Evolutionary conservation across 2,329 filamentous ascomycete genomes (phyloP).

Genomic region (Drechmeria coniospora): DNA sequence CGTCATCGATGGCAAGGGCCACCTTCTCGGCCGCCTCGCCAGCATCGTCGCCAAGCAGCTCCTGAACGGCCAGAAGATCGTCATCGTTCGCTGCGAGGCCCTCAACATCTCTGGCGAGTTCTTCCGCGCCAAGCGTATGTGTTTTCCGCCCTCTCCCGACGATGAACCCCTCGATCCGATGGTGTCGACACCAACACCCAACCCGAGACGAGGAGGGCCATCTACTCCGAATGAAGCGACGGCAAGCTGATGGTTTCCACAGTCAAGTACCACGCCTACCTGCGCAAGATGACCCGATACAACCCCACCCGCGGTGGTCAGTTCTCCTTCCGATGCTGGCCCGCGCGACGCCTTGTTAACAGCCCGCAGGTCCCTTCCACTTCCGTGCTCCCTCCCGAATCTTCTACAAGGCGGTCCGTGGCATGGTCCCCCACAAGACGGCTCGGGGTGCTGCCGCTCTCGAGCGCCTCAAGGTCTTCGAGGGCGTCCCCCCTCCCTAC

Average conservation of each 20-base stretch:
- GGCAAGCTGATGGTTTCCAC: slow-evolving; percentile 33
- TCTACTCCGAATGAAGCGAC: slow-evolving; percentile 4
- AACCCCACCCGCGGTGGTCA: slow-evolving; percentile 97
- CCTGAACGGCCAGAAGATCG: slow-evolving; percentile 97
- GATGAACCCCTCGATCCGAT: slow-evolving; percentile 1
- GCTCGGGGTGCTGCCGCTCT: slow-evolving; percentile 89
- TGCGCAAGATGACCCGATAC: slow-evolving; percentile 99
- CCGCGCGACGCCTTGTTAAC: slow-evolving; percentile 18
- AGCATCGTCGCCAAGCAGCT: slow-evolving; percentile 98
- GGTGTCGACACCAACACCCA: slow-evolving; percentile 1
- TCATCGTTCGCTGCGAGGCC: slow-evolving; percentile 95
- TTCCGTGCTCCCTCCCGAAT: slow-evolving; percentile 98
- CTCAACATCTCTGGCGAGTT: slow-evolving; percentile 99
- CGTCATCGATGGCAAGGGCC: slow-evolving; percentile 99
- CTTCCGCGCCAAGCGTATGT: slow-evolving; percentile 99
- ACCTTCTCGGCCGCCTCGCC: slow-evolving; percentile 97
- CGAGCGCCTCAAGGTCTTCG: slow-evolving; percentile 99
- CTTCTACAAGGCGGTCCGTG: slow-evolving; percentile 99
- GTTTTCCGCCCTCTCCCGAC: slow-evolving; percentile 4
- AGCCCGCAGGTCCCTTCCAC: slow-evolving; percentile 77
- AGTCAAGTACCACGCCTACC: slow-evolving; percentile 99
- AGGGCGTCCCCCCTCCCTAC: slow-evolving; percentile 97
- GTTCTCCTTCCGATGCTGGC: slow-evolving; percentile 19
- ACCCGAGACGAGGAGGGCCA: background rate
- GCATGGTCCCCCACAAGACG: slow-evolving; percentile 99